phyloP scores from a whole-genome alignment of 768 basidiomycete species.

The Russula sp. region DNA sequence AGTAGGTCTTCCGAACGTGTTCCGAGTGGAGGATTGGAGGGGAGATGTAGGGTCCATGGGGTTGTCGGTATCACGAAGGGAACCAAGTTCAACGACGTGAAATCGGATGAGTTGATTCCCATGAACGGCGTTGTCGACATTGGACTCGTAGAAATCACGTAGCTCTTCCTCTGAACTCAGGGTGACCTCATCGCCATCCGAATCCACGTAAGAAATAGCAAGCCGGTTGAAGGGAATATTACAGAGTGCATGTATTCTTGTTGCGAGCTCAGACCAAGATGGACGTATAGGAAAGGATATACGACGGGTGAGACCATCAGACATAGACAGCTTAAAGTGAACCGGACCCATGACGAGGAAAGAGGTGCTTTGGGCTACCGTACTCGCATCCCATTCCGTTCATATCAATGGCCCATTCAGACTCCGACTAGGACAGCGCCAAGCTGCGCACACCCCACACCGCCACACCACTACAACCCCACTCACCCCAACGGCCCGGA shows the following conservation, averaged over 20 bases:
- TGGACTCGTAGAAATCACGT: constrained; percentile 53
- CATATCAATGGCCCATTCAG: neutral
- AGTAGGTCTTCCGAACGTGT: constrained; percentile 51
- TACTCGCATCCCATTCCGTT: neutral
- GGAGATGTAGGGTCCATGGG: constrained; percentile 30
- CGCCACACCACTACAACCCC: neutral
- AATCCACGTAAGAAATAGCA: constrained; percentile 65
- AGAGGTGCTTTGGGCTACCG: neutral
- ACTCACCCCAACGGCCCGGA: no score
- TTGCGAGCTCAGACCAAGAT: constrained; percentile 49
- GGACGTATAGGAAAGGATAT: constrained; percentile 46
- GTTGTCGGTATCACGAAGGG: constrained; percentile 28
- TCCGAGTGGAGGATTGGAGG: constrained; percentile 37
- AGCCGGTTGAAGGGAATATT: constrained; percentile 49
- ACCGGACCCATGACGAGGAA: constrained; percentile 37
- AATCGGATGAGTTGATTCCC: constrained; percentile 43
- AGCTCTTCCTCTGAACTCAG: constrained; percentile 72
- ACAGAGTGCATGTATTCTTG: constrained; percentile 49
- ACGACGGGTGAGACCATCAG: constrained; percentile 48
- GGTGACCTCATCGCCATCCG: constrained; percentile 69
- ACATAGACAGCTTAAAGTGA: constrained; percentile 59
- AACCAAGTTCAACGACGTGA: constrained; percentile 49
- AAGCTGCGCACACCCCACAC: neutral
- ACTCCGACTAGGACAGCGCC: constrained; percentile 19
- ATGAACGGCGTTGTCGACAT: constrained; percentile 14